Conservation (phyloP, 1,284 basidiomycete species). For the Leccinum proliferum region DNA sequence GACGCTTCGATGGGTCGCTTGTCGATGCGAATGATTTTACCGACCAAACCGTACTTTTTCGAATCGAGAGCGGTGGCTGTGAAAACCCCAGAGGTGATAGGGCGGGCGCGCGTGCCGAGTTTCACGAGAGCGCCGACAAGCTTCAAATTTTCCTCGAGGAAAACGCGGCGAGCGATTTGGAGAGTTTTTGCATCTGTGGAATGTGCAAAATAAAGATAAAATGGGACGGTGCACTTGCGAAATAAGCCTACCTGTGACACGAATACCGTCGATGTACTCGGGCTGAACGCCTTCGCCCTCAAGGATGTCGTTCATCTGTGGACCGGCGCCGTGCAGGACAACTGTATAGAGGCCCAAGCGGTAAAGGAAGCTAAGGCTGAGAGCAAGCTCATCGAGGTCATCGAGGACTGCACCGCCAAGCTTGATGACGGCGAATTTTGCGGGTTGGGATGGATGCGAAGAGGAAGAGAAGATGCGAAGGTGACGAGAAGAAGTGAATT, state of each 20-base stretch:
- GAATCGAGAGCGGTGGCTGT: constrained; percentile 93
- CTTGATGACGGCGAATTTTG: constrained; percentile 93
- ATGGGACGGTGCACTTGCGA: neutral
- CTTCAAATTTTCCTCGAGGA: constrained; percentile 92
- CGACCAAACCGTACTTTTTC: constrained; percentile 92
- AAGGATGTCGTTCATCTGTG: constrained; percentile 89
- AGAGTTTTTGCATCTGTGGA: constrained; percentile 82
- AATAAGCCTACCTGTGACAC: constrained; percentile 72
- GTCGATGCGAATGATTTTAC: constrained; percentile 89
- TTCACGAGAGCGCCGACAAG: constrained; percentile 88
- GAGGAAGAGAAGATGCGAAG: constrained; percentile 84
- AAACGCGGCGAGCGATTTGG: constrained; percentile 89
- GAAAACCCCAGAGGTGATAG: constrained; percentile 95
- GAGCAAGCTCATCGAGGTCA: constrained; percentile 85
- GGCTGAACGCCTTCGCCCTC: constrained; percentile 88
- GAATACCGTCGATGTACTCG: constrained; percentile 94
- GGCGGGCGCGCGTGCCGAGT: constrained; percentile 90
- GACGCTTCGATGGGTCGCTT: constrained; percentile 93
- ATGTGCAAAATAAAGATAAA: neutral
- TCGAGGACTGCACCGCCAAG: constrained; percentile 92
- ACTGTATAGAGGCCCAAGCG: constrained; percentile 93
- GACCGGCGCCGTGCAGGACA: constrained; percentile 92
- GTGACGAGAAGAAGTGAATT: no score
- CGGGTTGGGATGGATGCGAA: constrained; percentile 75
- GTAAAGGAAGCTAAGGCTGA: constrained; percentile 91